Evolutionary conservation across 441 rosid genomes (phyloP).

Genomic region (Gossypium laxum): DNA sequence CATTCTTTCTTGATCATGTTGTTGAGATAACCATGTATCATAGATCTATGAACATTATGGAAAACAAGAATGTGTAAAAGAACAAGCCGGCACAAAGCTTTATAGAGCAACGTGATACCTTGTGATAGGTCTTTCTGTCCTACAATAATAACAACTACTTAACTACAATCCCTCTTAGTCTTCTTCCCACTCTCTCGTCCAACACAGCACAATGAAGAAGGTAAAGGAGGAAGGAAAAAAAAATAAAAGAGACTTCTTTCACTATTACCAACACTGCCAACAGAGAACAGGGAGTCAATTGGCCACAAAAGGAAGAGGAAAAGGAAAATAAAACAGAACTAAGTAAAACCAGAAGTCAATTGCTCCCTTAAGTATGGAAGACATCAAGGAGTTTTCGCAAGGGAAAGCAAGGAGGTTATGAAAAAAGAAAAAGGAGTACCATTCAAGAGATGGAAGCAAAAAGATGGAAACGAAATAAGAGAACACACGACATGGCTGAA

Average conservation of each 20-base stretch:
- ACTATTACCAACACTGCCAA: not conserved
- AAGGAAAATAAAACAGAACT: not conserved
- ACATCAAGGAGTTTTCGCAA: not conserved
- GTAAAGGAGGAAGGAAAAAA: not conserved
- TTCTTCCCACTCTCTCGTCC: not conserved
- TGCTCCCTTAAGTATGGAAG: not conserved
- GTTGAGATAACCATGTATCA: not conserved
- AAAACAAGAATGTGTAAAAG: not conserved
- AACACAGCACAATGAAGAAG: not conserved
- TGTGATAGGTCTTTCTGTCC: not conserved
- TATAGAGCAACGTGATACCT: not conserved
- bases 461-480: not conserved
- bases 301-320: not conserved
- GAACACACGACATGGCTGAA: not conserved
- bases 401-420: not conserved
- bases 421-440: not conserved
- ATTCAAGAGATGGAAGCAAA: not conserved
- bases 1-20: not conserved
- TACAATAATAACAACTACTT: not conserved
- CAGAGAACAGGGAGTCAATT: not conserved
- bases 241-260: not conserved
- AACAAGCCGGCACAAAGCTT: not conserved
- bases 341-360: not conserved
- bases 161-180: not conserved
- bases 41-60: not conserved